Percentiles rank a stretch among this genome's conserved stretches.
These are phyloP conservation scores for Elaeagnus macrophylla DNA, from an alignment of 306 rosid species.

Conservation along the genomic window DNA sequence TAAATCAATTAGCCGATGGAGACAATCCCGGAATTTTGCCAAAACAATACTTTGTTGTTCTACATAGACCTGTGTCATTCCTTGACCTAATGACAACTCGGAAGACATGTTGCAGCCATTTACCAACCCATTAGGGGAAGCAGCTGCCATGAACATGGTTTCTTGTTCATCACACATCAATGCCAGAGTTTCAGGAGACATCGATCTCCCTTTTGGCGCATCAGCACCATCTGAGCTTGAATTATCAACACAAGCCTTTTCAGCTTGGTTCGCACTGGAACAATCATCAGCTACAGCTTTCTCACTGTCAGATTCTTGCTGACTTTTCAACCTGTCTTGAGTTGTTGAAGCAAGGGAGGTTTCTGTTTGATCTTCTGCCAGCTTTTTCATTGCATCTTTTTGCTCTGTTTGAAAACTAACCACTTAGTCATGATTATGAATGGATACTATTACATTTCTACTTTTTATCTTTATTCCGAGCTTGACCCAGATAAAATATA, in stretches of 20 bases:
- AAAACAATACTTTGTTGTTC: constrained; percentile 82
- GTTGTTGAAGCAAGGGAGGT: constrained; percentile 59
- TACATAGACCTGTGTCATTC: constrained; percentile 63
- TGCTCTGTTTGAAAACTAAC: constrained; percentile 32
- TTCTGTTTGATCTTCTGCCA: constrained; percentile 49
- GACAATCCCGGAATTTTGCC: constrained; percentile 76
- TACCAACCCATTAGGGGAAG: constrained; percentile 54
- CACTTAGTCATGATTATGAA: too few relatives aligned
- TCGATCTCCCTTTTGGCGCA: constrained; percentile 59
- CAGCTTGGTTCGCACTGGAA: constrained; percentile 64
- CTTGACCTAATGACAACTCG: constrained; percentile 65
- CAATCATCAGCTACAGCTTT: constrained; percentile 63
- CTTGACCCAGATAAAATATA: too few relatives aligned
- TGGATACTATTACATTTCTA: too few relatives aligned
- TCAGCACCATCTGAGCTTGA: constrained; percentile 72
- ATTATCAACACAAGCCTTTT: constrained; percentile 52
- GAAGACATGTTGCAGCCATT: constrained; percentile 56
- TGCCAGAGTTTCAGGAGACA: constrained; percentile 98
- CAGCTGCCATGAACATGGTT: constrained; percentile 70
- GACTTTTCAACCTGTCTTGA: constrained; percentile 56
- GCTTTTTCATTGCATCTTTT: constrained; percentile 46
- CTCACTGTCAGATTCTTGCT: constrained; percentile 46
- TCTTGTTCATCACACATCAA: constrained; percentile 98
- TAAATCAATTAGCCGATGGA: constrained; percentile 70
- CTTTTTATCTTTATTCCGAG: too few relatives aligned